Base-by-base conservation (phyloP, 2,329 filamentous ascomycete species). In the Diaporthe ilicicola region DNA sequence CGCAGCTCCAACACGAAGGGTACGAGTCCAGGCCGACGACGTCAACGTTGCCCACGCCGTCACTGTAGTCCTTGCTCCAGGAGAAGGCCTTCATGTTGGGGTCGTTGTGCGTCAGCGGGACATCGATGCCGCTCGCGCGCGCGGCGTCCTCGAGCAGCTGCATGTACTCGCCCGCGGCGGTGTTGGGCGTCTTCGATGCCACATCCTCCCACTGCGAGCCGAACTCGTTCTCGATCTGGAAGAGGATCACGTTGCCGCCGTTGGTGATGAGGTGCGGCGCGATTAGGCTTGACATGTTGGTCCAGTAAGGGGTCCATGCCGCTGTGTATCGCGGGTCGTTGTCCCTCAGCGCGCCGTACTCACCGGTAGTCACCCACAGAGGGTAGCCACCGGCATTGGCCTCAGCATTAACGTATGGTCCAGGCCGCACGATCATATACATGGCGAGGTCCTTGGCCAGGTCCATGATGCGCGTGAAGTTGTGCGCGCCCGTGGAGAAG, bases 351-450 rank as follows among this genome's bases (percentile, higher is more conserved):
- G 77, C 75, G 2, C 89, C 88, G 62, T 89, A 88, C 32, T 82
- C 88, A 53, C 89, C 89, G 0, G 89, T 90, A 0, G 89, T 91
- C 7, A 89, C 77, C 88, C 89, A 92, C 1, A 89, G 80, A 0
- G 90, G 88, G 70, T 90, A 88, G 0, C 90, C 90, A 39, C 90
- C 90, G 1, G 86, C 88, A 73, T 87, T 90, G 3, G 88, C 84
- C 76, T 91, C 90, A 1, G 89, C 90, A 73, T 91, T 92, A 70
- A 90, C 85, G 70, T 91, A 92, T 0, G 89, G 89, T 0, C 89
- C 89, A 0, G 89, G 88, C 0, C 89, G 82, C 1, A 86, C 83
- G 34, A 89, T 84, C 48, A 88, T 83, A 73, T 88, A 89, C 48
- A 89, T 78, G 2, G 87, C 87, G 29, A 88, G 79, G 48, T 87